These are phyloP conservation scores for Terfezia boudieri DNA, from an alignment of 495 filamentous ascomycete species.

Conservation along the genomic window DNA sequence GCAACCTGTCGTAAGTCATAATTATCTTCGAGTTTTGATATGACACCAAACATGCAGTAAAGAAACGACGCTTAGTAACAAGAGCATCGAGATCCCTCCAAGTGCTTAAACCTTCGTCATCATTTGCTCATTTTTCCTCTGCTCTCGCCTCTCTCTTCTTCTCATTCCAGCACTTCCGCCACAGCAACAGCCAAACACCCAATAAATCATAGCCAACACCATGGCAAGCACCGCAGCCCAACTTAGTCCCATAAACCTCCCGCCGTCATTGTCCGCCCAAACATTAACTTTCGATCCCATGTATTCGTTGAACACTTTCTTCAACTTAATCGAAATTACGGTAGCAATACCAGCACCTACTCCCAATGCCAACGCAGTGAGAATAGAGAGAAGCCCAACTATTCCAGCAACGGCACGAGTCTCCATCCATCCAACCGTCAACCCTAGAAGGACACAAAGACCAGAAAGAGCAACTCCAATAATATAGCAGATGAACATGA, in stretches of 20 bases:
- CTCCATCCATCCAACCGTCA: neutral
- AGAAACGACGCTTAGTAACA: too few relatives aligned
- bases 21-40: too few relatives aligned
- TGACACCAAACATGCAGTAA: too few relatives aligned
- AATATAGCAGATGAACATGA: conserved; percentile 13
- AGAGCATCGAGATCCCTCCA: too few relatives aligned
- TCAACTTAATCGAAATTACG: conserved; percentile 6
- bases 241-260: conserved; percentile 5
- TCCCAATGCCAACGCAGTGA: conserved; percentile 6
- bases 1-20: too few relatives aligned
- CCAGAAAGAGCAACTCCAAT: conserved; percentile 10
- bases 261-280: neutral
- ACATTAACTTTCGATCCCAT: neutral
- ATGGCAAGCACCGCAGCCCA: conserved; percentile 11
- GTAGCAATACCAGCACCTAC: conserved; percentile 10
- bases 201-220: conserved; percentile 9
- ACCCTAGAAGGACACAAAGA: conserved; percentile 5
- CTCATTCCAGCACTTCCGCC: conserved; percentile 2
- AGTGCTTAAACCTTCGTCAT: neutral
- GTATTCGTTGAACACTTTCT: conserved; percentile 10
- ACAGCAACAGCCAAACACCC: conserved; percentile 10
- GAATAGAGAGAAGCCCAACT: neutral
- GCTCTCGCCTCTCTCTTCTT: neutral
- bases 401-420: neutral
- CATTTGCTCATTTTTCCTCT: neutral